Base-by-base conservation (phyloP, 2,329 filamentous ascomycete genomes). In the Fusarium concolor region DNA sequence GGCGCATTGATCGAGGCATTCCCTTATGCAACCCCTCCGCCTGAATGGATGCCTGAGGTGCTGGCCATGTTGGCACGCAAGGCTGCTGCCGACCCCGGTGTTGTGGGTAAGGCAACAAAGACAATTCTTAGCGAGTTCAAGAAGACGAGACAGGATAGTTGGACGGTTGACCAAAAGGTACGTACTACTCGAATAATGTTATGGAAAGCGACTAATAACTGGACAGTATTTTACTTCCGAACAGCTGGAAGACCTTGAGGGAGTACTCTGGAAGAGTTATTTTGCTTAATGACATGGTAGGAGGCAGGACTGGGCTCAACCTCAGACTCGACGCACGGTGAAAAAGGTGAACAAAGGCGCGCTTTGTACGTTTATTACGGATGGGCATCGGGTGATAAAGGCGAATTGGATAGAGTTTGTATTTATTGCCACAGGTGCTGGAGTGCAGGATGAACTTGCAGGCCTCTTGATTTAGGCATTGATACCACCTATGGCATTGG, bases 181-280 rank as follows among this genome's bases (percentile, higher is more conserved):
- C 79, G 88, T 80, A 57, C 29, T 4, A 22, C 17, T 7, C 17
- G 9, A 15, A 28, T 22, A 17, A 24, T 46, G 42, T 15, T 22
- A 44, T 38, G 52, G 28, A 47, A 12, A 20, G 7, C 45, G 22
- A 45, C 78, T 81, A 72, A 81, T 59, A 50, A 46, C 60, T 72
- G 75, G 50, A 62, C 67, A 92, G 87, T 88, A 93, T 62, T 99
- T 99, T 77, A 94, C 94, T 26, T 83, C 91, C 29, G 96, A 98
- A 73, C 95, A 99, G 76, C 84, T 99, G 12, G 96, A 98, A 79
- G 95, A 98, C 76, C 80, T 99, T 61, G 94, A 97, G 75, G 96
- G 96, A 52, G 96, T 99, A 46, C 83, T 99, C 52, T 99, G 96
- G 96, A 99, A 99, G 90, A 98, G 95, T 79, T 99, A 99, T 78